These are phyloP conservation scores for Botryotinia convoluta DNA, from an alignment of 2,329 filamentous ascomycete genomes.

Conservation along the genomic window DNA sequence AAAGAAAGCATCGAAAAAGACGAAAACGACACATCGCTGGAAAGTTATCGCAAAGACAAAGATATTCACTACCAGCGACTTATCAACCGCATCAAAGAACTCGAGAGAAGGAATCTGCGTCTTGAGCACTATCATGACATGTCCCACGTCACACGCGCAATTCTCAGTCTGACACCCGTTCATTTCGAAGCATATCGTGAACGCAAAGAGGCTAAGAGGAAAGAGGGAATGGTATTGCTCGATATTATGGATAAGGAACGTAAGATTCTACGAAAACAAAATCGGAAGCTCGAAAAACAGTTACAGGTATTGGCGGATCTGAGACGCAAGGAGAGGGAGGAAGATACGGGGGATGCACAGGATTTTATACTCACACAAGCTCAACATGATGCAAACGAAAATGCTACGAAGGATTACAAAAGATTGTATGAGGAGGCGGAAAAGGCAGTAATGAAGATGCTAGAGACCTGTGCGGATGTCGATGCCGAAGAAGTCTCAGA, in stretches of 20 bases:
- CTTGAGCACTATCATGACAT: slow-evolving; percentile 7
- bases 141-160: neutral
- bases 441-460: neutral
- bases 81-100: neutral
- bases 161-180: slow-evolving; percentile 3
- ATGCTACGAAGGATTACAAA: neutral
- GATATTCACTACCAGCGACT: neutral
- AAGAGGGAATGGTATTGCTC: neutral
- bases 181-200: slow-evolving; percentile 7
- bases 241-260: neutral
- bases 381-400: neutral
- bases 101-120: neutral
- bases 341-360: neutral
- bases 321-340: neutral
- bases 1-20: slow-evolving; percentile 7
- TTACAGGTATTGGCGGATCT: neutral
- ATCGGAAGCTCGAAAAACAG: neutral
- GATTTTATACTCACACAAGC: slow-evolving; percentile 1
- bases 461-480: neutral
- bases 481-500: slow-evolving; percentile 1
- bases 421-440: neutral
- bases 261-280: neutral
- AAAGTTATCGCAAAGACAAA: neutral
- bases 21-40: neutral
- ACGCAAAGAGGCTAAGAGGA: slow-evolving; percentile 1